Conservation (phyloP, 805 yeast species). For the Ogataea naganishii region DNA sequence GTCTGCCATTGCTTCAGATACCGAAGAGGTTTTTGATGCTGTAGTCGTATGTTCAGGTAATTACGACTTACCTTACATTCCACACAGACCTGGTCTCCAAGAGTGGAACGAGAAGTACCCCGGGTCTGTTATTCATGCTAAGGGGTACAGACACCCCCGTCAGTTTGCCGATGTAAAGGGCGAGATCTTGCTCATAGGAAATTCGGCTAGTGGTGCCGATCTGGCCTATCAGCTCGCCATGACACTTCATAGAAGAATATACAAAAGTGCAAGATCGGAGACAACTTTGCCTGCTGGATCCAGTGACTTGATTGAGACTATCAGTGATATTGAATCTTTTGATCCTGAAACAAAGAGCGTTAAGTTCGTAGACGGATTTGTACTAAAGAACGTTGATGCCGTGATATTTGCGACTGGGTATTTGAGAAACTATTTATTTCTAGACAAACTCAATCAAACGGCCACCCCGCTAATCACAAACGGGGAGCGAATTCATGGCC, state of each 20-base stretch:
- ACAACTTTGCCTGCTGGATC: slow-evolving; percentile 34
- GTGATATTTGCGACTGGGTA: slow-evolving; percentile 72
- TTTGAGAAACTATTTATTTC: slow-evolving; percentile 50
- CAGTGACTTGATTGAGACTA: slow-evolving; percentile 30
- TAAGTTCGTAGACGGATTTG: slow-evolving; percentile 38
- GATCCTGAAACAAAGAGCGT: slow-evolving; percentile 29
- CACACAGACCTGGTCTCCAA: slow-evolving; percentile 44
- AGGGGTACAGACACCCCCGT: slow-evolving; percentile 39
- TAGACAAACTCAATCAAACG: slow-evolving; percentile 23
- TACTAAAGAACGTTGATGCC: slow-evolving; percentile 36
- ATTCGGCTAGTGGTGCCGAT: slow-evolving; percentile 68
- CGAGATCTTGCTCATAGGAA: slow-evolving; percentile 61
- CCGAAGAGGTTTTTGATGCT: slow-evolving; percentile 45
- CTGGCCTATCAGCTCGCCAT: slow-evolving; percentile 52
- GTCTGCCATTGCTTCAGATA: slow-evolving; percentile 10
- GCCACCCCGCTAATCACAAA: slow-evolving; percentile 30
- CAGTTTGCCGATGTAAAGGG: slow-evolving; percentile 28
- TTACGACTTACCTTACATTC: slow-evolving; percentile 49
- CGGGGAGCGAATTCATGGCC: slow-evolving; percentile 39
- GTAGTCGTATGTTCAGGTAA: slow-evolving; percentile 60
- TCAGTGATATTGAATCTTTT: slow-evolving; percentile 33
- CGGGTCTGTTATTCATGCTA: slow-evolving; percentile 46
- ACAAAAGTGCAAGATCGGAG: slow-evolving; percentile 42
- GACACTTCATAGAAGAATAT: slow-evolving; percentile 29
- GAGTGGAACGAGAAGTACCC: slow-evolving; percentile 38